Evolutionary conservation across 177 flowering plant species (phyloP).

Genomic region (Vitis hybrid): DNA sequence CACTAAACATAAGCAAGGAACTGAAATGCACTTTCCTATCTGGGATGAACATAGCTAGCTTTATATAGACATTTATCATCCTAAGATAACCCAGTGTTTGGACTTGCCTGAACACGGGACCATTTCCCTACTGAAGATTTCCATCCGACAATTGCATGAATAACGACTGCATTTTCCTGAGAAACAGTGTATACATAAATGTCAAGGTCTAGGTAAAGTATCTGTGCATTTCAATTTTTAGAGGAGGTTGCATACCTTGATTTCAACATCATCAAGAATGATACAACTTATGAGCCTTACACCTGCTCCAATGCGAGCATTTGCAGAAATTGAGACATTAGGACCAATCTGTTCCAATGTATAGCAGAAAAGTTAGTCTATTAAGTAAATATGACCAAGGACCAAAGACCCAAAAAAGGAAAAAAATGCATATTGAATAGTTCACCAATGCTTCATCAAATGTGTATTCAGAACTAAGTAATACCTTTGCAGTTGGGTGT

Average conservation of each 20-base stretch:
- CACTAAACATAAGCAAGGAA: too few species aligned
- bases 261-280: constrained; percentile 89
- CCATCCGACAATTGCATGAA: constrained; percentile 92
- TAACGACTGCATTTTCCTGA: constrained; percentile 93
- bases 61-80: too few species aligned
- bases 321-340: constrained; percentile 94
- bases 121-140: constrained; percentile 89
- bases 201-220: neutral
- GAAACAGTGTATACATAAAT: neutral
- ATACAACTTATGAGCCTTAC: constrained; percentile 92
- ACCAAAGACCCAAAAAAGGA: neutral
- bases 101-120: constrained; percentile 91
- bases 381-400: neutral
- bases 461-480: too few species aligned
- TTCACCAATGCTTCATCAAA: too few species aligned
- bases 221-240: too few species aligned
- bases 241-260: constrained; percentile 53
- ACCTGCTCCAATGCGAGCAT: constrained; percentile 90
- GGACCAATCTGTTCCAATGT: constrained; percentile 79
- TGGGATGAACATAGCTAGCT: too few species aligned
- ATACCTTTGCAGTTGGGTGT: constrained; percentile 93
- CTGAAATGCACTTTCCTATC: too few species aligned
- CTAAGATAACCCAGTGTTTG: too few species aligned
- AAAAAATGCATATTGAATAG: neutral
- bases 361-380: constrained; percentile 1